Evolutionary conservation across 2,329 filamentous ascomycete species (phyloP), one percentile per base, ranked within the genome.

Genomic region (Penicillium sp.): DNA sequence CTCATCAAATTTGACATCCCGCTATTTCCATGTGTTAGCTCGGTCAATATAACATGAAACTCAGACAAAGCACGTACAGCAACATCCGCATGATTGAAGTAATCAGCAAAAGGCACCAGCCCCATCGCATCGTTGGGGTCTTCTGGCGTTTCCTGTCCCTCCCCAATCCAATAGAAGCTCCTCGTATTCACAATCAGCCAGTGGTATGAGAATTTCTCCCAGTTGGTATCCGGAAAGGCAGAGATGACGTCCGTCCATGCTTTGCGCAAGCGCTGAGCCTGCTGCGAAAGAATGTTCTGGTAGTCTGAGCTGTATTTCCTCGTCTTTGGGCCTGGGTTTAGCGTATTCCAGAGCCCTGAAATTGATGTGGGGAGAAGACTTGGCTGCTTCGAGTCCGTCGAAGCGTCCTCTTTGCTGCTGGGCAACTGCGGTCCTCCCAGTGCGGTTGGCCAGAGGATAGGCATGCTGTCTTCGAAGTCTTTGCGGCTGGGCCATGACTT

Each of bases 131-230:
- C 77, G 62, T 80, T 78, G 1, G 69, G 69, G 57, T 77, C 71
- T 50, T 73, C 70, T 1, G 73, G 73, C 4, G 67, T 57, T 27
- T 75, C 67, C 63, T 62, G 70, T 43, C 67, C 78, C 9, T 74
- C 74, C 48, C 72, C 77, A 42, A 82, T 75, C 76, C 82, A 86
- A 67, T 83, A 85, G 66, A 87, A 87, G 27, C 81, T 82, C 62
- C 85, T 76, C 1, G 83, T 86, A 63, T 86, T 85, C 17, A 86
- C 80, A 56, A 86, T 80, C 23, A 85, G 74, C 85, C 85, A 88
- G 64, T 80, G 78, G 67, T 86, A 86, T 6, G 75, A 75, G 62
- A 81, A 86, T 2, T 67, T 66, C 8, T 75, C 63, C 67, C 77
- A 77, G 10, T 77, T 69, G 0, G 73, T 71, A 1, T 75, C 66